A percentile compares a stretch with the other conserved stretches of the same genome.
Evolutionary conservation across 768 basidiomycete species (phyloP).

Genomic region (Ramaria rubella): DNA sequence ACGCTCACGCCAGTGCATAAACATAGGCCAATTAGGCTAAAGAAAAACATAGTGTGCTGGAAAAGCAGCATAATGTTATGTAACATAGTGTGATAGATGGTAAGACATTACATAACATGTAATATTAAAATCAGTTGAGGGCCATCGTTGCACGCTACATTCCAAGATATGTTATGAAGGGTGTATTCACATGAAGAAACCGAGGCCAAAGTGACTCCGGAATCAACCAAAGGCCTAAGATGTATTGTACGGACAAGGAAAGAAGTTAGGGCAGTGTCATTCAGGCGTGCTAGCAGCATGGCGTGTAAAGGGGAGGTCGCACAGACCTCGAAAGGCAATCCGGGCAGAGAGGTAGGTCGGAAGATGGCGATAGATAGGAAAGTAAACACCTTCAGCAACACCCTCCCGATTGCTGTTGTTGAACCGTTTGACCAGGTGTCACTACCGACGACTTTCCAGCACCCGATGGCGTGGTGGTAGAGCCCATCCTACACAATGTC

Average conservation of each 20-base stretch:
- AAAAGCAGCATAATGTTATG: no score
- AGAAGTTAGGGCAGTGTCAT: conserved; percentile 4
- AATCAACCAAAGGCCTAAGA: neutral
- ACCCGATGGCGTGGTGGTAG: conserved; percentile 68
- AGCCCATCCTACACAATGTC: conserved; percentile 65
- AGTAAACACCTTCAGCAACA: conserved; percentile 54
- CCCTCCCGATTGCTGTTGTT: conserved; percentile 61
- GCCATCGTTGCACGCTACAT: neutral
- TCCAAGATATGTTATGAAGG: neutral
- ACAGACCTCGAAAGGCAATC: neutral
- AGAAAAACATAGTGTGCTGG: no score
- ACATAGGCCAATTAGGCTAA: no score
- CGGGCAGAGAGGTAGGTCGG: neutral
- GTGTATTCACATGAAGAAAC: conserved; percentile 1
- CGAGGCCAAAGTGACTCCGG: neutral
- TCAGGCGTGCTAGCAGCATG: neutral
- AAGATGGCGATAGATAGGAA: conserved; percentile 2
- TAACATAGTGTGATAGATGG: no score
- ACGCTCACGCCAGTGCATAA: no score
- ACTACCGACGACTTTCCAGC: conserved; percentile 78
- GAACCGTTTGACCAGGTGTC: conserved; percentile 77
- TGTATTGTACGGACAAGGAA: neutral
- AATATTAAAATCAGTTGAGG: neutral
- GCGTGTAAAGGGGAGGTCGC: neutral
- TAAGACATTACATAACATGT: no score